A percentile compares a stretch with the other conserved stretches of the same genome.
These are phyloP conservation scores for Wickerhamomyces strasburgensis DNA, from an alignment of 805 yeast species.

Conservation along the genomic window DNA sequence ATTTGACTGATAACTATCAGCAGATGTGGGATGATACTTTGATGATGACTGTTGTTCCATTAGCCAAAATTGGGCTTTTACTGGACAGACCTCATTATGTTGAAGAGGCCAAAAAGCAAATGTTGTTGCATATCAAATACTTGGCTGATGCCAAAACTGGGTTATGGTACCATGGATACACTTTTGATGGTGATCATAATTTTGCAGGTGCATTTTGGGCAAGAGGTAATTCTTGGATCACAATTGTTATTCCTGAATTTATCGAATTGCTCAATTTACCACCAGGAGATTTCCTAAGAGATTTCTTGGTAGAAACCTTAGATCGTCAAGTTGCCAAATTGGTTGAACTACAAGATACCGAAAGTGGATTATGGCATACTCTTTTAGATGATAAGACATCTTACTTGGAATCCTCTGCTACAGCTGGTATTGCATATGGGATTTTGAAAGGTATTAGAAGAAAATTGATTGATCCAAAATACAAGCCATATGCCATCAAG, in stretches of 20 bases:
- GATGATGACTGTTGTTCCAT: conserved; percentile 14
- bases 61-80: conserved; percentile 11
- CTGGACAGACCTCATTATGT: conserved; percentile 11
- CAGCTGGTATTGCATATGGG: conserved; percentile 14
- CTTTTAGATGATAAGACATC: conserved; percentile 11
- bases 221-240: conserved; percentile 14
- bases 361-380: conserved; percentile 13
- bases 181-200: conserved; percentile 12
- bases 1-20: conserved; percentile 10
- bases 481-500: conserved; percentile 8
- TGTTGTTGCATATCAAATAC: conserved; percentile 9
- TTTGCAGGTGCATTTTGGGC: conserved; percentile 14
- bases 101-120: conserved; percentile 13
- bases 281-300: conserved; percentile 12
- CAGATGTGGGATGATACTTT: conserved; percentile 13
- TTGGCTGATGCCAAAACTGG: conserved; percentile 9
- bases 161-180: conserved; percentile 12
- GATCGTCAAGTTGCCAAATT: conserved; percentile 14
- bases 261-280: conserved; percentile 9
- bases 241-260: conserved; percentile 13
- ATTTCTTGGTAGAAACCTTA: conserved; percentile 9
- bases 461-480: conserved; percentile 5
- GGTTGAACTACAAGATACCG: conserved; percentile 8
- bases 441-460: conserved; percentile 10
- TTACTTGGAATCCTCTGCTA: conserved; percentile 11